Evolutionary conservation across 768 basidiomycete species (phyloP).

Genomic region (Panellus pusillus): DNA sequence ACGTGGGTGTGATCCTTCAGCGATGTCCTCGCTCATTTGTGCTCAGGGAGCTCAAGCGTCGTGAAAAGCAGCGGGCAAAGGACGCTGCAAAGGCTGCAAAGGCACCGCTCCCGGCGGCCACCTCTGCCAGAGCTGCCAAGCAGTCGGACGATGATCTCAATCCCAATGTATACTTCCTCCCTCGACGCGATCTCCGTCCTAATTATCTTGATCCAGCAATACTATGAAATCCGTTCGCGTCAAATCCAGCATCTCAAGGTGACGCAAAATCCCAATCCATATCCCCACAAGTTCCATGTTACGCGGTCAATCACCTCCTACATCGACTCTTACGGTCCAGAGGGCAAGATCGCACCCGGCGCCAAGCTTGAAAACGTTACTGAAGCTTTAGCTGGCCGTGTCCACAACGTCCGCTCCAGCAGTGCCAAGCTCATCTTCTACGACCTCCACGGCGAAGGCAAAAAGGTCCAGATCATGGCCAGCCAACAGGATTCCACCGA

Average conservation of each 20-base stretch:
- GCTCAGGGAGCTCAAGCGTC: slow-evolving; percentile 87
- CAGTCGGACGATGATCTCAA: slow-evolving; percentile 80
- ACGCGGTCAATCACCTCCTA: slow-evolving; percentile 71
- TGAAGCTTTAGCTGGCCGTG: slow-evolving; percentile 83
- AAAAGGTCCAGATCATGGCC: slow-evolving; percentile 95
- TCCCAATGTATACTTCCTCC: slow-evolving; percentile 62
- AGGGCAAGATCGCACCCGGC: slow-evolving; percentile 70
- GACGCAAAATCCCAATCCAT: slow-evolving; percentile 87
- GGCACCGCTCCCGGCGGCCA: slow-evolving; percentile 42
- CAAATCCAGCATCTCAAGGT: slow-evolving; percentile 84
- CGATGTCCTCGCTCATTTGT: slow-evolving; percentile 16
- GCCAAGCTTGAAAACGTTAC: slow-evolving; percentile 56
- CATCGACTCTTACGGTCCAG: slow-evolving; percentile 69
- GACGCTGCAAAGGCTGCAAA: slow-evolving; percentile 75
- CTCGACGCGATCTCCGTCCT: slow-evolving; percentile 4
- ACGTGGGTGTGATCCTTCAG: slow-evolving; percentile 51
- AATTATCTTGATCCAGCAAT: slow-evolving; percentile 66
- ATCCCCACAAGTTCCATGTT: slow-evolving; percentile 99
- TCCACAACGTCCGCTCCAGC: slow-evolving; percentile 85
- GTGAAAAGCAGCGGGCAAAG: slow-evolving; percentile 83
- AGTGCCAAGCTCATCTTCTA: slow-evolving; percentile 90
- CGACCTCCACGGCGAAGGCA: slow-evolving; percentile 89
- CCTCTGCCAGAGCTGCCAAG: slow-evolving; percentile 41
- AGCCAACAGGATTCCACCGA: slow-evolving; percentile 75
- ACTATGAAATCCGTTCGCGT: slow-evolving; percentile 90